A percentile compares a stretch with the other conserved stretches of the same genome.
phyloP scores from a whole-genome alignment of 345 rosid species.

The Linum lewisii region DNA sequence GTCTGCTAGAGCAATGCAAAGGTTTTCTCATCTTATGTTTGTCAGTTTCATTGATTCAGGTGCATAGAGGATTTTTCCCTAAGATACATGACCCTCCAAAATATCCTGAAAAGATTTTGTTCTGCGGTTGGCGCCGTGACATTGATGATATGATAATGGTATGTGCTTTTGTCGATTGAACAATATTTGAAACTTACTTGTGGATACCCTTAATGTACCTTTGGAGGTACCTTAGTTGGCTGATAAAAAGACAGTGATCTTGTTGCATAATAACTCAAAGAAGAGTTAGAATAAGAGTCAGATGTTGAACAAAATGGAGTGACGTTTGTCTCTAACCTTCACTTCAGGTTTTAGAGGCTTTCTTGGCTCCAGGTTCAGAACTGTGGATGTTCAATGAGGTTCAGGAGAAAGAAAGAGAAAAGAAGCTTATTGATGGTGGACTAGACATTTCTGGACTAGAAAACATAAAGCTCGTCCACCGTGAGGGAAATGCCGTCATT shows the following conservation, averaged over 20 bases:
- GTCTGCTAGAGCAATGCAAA: neutral
- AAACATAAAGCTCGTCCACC: conserved; percentile 76
- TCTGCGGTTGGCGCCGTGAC: conserved; percentile 97
- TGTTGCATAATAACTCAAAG: conserved; percentile 1
- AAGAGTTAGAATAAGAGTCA: neutral
- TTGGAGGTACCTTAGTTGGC: too few species aligned
- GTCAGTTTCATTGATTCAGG: conserved; percentile 29
- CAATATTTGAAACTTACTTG: conserved; percentile 7
- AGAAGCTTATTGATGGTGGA: conserved; percentile 67
- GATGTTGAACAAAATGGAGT: neutral
- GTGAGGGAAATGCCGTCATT: conserved; percentile 74
- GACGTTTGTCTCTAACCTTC: neutral
- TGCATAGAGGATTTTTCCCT: conserved; percentile 40
- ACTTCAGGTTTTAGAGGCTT: conserved; percentile 76
- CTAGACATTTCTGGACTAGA: conserved; percentile 41
- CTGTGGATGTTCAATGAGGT: conserved; percentile 95
- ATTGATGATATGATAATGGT: conserved; percentile 95
- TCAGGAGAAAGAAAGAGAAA: conserved; percentile 74
- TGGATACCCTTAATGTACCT: neutral
- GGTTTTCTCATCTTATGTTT: conserved; percentile 9
- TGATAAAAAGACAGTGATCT: neutral
- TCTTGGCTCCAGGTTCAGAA: conserved; percentile 84
- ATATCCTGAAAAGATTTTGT: conserved; percentile 79
- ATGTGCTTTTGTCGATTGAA: conserved; percentile 7
- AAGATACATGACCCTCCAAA: conserved; percentile 67